These are phyloP conservation scores for Gamarada debralockiae DNA, from an alignment of 495 filamentous ascomycete genomes.

Conservation along the genomic window DNA sequence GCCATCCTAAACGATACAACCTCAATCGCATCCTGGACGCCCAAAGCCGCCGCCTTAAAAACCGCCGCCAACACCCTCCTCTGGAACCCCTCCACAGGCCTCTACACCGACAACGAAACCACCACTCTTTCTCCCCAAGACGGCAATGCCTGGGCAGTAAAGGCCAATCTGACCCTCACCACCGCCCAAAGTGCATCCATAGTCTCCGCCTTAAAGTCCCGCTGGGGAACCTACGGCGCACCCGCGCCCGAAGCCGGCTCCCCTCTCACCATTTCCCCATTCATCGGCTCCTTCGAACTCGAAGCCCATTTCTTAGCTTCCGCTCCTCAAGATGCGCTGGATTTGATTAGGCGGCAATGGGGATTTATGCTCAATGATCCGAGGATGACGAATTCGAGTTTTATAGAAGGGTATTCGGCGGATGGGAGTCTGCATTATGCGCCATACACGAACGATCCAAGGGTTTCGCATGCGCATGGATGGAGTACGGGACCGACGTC, in stretches of 20 bases:
- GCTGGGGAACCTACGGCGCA: conserved; percentile 58
- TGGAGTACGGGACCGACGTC: conserved; percentile 58
- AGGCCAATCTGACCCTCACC: conserved; percentile 23
- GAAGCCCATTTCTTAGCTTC: conserved; percentile 52
- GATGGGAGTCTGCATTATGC: conserved; percentile 57
- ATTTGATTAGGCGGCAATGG: conserved; percentile 56
- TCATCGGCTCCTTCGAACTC: conserved; percentile 60
- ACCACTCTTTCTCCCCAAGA: conserved; percentile 34
- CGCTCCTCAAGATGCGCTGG: conserved; percentile 45
- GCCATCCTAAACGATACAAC: not conserved
- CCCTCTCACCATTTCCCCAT: conserved; percentile 53
- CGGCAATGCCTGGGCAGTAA: conserved; percentile 22
- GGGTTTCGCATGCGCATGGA: too few species aligned
- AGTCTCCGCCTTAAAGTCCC: conserved; percentile 42
- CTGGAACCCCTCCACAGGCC: conserved; percentile 45
- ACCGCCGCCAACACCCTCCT: conserved; percentile 43
- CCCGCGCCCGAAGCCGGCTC: conserved; percentile 55
- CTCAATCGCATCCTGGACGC: conserved; percentile 35
- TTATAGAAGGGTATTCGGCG: conserved; percentile 55
- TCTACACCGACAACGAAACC: conserved; percentile 53
- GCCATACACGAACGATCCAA: conserved; percentile 48
- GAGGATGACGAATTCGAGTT: conserved; percentile 57
- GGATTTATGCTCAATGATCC: conserved; percentile 42
- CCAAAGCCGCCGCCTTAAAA: conserved; percentile 36
- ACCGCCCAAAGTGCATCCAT: conserved; percentile 1